Evolutionary conservation across 257 asterid genomes (phyloP), one percentile per base, ranked within the genome.

Genomic region (Paraleonurus japonicus): DNA sequence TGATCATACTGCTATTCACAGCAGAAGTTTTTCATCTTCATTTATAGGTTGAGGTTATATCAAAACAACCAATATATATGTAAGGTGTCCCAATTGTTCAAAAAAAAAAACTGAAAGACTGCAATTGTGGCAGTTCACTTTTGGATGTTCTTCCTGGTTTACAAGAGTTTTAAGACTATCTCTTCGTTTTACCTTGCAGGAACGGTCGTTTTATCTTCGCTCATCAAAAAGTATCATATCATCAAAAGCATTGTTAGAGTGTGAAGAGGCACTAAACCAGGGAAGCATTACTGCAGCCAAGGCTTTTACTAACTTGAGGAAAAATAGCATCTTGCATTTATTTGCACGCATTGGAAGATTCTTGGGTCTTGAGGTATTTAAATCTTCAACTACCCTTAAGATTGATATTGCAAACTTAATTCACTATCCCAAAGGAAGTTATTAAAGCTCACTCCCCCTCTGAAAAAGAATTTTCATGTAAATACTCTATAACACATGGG

Each of bases 221-320:
- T 82, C 98, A 9, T 85, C 95, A 64, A 89, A 85, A 83, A 92
- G 86, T 88, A 78, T 87, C 69, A 81, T 92, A 76, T 83, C 95
- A 58, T 75, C 90, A 48, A 81, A 85, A 69, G 83, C 85, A 73
- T 75, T 92, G 78, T 65, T 79, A 19, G 99, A 88, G 76, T 87
- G 92, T 78, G 99, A 95, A 90, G 98, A 92, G 71, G 89, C 96
- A 77, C 76, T 95, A 78, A 95, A 88, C 86, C 98, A 90, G 80
- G 87, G 97, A 84, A 90, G 84, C 74, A 86, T 82, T 79, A 82
- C 90, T 32, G 90, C 99, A 45, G 87, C 85, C 58, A 88, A 88
- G 61, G 90, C 90, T 58, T 92, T 95, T 77, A 86, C 82, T 55
- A 90, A 79, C 83, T 81, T 95, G 91, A 81, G 99, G 85, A 86